phyloP scores from a whole-genome alignment of 768 basidiomycete species.

The Tulasnella sp. region DNA sequence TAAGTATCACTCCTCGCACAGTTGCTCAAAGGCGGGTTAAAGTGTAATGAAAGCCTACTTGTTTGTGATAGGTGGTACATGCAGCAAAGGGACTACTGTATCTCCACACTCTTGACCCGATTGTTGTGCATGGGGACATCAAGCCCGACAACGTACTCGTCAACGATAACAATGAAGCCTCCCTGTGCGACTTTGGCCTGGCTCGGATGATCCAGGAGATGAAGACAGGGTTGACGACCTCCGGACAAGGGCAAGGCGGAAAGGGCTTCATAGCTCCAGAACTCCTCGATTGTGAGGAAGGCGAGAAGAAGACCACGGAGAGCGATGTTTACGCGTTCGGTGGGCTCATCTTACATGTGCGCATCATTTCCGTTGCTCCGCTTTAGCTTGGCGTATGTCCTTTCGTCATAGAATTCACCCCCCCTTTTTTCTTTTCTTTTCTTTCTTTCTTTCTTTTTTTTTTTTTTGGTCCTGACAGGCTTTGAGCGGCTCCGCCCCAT shows the following conservation, averaged over 20 bases:
- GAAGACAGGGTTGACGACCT: neutral
- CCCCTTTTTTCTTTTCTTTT: no score
- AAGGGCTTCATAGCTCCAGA: neutral
- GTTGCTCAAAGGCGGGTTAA: no score
- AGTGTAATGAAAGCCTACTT: no score
- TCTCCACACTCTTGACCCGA: slow-evolving; percentile 4
- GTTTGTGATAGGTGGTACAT: no score
- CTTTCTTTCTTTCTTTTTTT: no score
- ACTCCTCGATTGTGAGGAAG: neutral
- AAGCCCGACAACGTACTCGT: slow-evolving; percentile 9
- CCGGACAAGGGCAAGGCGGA: slow-evolving; percentile 1
- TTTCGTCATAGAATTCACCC: no score
- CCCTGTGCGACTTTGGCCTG: slow-evolving; percentile 6
- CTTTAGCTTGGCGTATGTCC: no score
- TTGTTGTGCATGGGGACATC: slow-evolving; percentile 12
- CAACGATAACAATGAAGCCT: neutral
- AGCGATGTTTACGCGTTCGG: slow-evolving; percentile 11
- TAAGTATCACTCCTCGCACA: neutral
- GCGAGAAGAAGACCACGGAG: neutral
- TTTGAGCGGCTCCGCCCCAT: no score
- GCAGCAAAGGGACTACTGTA: slow-evolving; percentile 9
- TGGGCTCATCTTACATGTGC: neutral
- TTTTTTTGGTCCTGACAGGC: no score
- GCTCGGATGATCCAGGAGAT: neutral
- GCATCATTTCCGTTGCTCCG: neutral